phyloP scores from a whole-genome alignment of 768 basidiomycete species.

The Pisolithus sp. region DNA sequence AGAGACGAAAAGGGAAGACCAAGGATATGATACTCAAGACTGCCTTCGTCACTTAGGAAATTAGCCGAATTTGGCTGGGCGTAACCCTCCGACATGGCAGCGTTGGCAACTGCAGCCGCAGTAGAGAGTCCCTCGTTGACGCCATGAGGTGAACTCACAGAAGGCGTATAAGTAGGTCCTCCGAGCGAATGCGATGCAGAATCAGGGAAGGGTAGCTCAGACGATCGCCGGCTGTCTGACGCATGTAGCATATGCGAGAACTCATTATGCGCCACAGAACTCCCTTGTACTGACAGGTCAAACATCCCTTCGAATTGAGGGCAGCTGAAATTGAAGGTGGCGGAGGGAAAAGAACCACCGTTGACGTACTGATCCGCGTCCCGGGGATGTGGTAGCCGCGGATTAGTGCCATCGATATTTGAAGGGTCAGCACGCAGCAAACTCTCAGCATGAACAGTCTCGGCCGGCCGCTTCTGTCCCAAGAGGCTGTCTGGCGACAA shows the following conservation, averaged over 20 bases:
- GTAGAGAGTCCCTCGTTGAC: slow-evolving; percentile 45
- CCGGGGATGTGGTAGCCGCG: slow-evolving; percentile 23
- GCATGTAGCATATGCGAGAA: slow-evolving; percentile 29
- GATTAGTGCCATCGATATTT: slow-evolving; percentile 36
- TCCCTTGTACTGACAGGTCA: slow-evolving; percentile 36
- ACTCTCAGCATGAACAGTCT: slow-evolving; percentile 74
- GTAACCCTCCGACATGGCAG: slow-evolving; percentile 69
- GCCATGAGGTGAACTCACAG: slow-evolving; percentile 25
- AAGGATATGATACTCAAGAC: slow-evolving; percentile 59
- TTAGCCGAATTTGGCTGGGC: slow-evolving; percentile 55
- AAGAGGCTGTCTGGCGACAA: slow-evolving; percentile 55
- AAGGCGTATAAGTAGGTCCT: slow-evolving; percentile 30
- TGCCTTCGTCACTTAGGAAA: slow-evolving; percentile 46
- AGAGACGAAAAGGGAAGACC: slow-evolving; percentile 56
- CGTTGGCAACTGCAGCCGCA: slow-evolving; percentile 56
- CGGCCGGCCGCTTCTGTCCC: slow-evolving; percentile 76
- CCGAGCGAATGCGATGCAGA: slow-evolving; percentile 25
- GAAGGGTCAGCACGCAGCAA: slow-evolving; percentile 75
- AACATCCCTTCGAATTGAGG: slow-evolving; percentile 61
- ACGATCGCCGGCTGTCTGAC: slow-evolving; percentile 21
- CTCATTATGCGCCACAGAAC: slow-evolving; percentile 31
- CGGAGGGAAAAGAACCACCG: slow-evolving; percentile 54
- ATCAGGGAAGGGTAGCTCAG: slow-evolving; percentile 27
- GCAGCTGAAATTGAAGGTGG: slow-evolving; percentile 68
- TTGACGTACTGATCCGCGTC: slow-evolving; percentile 36